Conservation (phyloP, 106 monocot species). For the Xerophyta viscosa region DNA sequence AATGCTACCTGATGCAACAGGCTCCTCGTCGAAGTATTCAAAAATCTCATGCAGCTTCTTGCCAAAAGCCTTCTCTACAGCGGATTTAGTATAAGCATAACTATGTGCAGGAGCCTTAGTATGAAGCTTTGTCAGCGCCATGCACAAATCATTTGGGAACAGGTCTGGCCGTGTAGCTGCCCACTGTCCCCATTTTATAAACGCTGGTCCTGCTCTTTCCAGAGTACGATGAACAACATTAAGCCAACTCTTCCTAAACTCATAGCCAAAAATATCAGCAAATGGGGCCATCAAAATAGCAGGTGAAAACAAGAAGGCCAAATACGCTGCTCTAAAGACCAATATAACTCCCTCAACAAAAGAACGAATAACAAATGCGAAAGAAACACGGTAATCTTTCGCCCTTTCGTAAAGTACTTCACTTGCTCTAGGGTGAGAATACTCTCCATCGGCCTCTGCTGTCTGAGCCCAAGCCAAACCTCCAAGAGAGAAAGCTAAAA, state of each 20-base stretch:
- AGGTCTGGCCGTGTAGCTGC: slow-evolving; percentile 89
- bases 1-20: slow-evolving; percentile 85
- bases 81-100: slow-evolving; percentile 52
- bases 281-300: slow-evolving; percentile 57
- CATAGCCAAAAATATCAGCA: slow-evolving; percentile 33
- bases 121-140: slow-evolving; percentile 65
- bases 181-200: slow-evolving; percentile 99
- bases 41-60: slow-evolving; percentile 70
- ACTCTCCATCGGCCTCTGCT: slow-evolving; percentile 49
- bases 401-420: slow-evolving; percentile 36
- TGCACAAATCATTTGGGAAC: slow-evolving; percentile 74
- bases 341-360: slow-evolving; percentile 52
- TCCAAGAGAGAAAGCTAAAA: slow-evolving; percentile 46
- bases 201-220: slow-evolving; percentile 79
- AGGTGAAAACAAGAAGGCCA: slow-evolving; percentile 60
- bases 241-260: slow-evolving; percentile 68
- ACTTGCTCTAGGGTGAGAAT: slow-evolving; percentile 14
- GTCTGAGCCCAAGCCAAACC: slow-evolving; percentile 35
- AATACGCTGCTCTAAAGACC: slow-evolving; percentile 41
- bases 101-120: slow-evolving; percentile 70
- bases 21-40: slow-evolving; percentile 74
- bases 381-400: slow-evolving; percentile 30
- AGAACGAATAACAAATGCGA: slow-evolving; percentile 30
- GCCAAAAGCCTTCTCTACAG: slow-evolving; percentile 74
- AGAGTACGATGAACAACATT: slow-evolving; percentile 52